Evolutionary conservation across 805 yeast genomes (phyloP).

Genomic region (Metschnikowia peoriensis): DNA sequence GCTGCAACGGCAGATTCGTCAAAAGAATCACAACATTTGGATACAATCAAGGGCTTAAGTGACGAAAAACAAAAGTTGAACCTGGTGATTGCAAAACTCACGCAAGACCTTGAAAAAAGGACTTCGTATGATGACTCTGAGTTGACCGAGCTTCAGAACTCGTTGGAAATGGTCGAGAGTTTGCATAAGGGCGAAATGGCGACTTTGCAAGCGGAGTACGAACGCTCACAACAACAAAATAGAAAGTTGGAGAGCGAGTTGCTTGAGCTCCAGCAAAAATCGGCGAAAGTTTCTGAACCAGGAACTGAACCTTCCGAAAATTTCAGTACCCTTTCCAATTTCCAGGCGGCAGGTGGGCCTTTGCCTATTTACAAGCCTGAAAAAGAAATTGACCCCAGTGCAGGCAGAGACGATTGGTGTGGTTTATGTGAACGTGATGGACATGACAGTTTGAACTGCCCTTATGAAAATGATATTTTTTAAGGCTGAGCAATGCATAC

Average conservation of each 20-base stretch:
- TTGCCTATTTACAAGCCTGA: slow-evolving; percentile 53
- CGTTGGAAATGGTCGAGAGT: slow-evolving; percentile 41
- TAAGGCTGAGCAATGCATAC: slow-evolving; percentile 11
- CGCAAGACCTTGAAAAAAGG: slow-evolving; percentile 33
- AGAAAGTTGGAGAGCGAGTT: slow-evolving; percentile 3
- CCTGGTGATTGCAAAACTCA: slow-evolving; percentile 25
- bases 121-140: slow-evolving; percentile 39
- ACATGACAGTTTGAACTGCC: slow-evolving; percentile 85
- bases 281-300: not conserved
- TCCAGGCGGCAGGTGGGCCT: slow-evolving; percentile 8
- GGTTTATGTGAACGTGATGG: slow-evolving; percentile 91
- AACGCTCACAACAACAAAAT: slow-evolving; percentile 22
- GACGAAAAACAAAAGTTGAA: slow-evolving; percentile 1
- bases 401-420: slow-evolving; percentile 83
- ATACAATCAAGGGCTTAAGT: not conserved
- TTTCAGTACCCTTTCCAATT: not conserved
- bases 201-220: slow-evolving; percentile 25
- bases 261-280: not conserved
- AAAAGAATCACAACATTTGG: not conserved
- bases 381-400: slow-evolving; percentile 56
- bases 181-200: slow-evolving; percentile 35
- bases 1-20: not conserved
- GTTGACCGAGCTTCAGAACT: slow-evolving; percentile 41
- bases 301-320: not conserved
- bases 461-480: slow-evolving; percentile 66